These are phyloP conservation scores for Arthroderma sp. DNA, from an alignment of 2,329 filamentous ascomycete genomes.

Conservation along the genomic window DNA sequence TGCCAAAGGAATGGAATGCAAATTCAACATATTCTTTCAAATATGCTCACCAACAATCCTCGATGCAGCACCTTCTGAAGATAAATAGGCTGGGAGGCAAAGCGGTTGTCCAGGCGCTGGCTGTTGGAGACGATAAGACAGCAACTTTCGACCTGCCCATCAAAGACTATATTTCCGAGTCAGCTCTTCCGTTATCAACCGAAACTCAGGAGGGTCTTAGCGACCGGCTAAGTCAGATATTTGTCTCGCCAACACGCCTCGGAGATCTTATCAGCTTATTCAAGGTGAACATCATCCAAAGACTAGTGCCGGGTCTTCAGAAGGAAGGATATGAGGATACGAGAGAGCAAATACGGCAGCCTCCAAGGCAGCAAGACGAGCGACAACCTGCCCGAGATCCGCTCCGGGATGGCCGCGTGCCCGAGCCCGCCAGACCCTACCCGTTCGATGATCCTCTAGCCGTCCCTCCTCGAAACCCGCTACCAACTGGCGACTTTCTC, in stretches of 20 bases:
- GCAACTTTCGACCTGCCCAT: constrained; percentile 60
- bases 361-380: constrained; percentile 24
- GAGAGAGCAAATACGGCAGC: constrained; percentile 19
- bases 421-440: constrained; percentile 51
- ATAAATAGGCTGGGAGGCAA: constrained; percentile 70
- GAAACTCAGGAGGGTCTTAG: constrained; percentile 17
- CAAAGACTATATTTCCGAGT: constrained; percentile 60
- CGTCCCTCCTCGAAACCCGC: constrained; percentile 44
- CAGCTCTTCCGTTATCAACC: constrained; percentile 41
- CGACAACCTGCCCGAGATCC: constrained; percentile 35
- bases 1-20: constrained; percentile 71
- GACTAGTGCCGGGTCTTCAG: constrained; percentile 60
- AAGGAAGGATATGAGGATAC: constrained; percentile 66
- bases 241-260: constrained; percentile 60
- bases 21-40: constrained; percentile 63
- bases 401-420: constrained; percentile 39
- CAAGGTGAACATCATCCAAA: constrained; percentile 71
- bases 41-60: constrained; percentile 74
- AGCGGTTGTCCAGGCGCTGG: constrained; percentile 69
- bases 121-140: constrained; percentile 67
- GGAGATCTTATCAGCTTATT: constrained; percentile 57
- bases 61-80: constrained; percentile 71
- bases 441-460: constrained; percentile 56
- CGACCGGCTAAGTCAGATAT: constrained; percentile 42
- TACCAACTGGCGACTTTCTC: constrained; percentile 60